Percentiles rank a stretch among this genome's conserved stretches.
Conservation (phyloP, 768 basidiomycete species). For the Vishniacozyma victoriae region DNA sequence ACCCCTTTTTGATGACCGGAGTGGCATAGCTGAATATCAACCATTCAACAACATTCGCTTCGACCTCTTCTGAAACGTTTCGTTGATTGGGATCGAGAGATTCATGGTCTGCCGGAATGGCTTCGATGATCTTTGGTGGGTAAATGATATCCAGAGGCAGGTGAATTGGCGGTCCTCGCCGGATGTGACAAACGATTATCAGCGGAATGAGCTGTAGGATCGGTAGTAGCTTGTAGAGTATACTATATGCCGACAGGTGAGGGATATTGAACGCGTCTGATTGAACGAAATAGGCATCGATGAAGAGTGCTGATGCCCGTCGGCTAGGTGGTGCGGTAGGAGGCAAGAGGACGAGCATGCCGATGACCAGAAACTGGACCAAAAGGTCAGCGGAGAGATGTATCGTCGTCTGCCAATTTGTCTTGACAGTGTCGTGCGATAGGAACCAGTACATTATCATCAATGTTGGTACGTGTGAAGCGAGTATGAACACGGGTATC, state of each 20-base stretch:
- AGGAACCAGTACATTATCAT: constrained; percentile 55
- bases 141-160: constrained; percentile 71
- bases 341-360: constrained; percentile 29
- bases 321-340: constrained; percentile 26
- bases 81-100: constrained; percentile 52
- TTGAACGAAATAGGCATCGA: constrained; percentile 13
- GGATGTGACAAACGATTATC: constrained; percentile 50
- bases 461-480: constrained; percentile 40
- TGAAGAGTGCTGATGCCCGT: not conserved
- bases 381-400: constrained; percentile 54
- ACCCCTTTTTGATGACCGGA: constrained; percentile 76
- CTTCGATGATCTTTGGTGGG: constrained; percentile 48
- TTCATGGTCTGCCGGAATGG: constrained; percentile 16
- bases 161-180: constrained; percentile 67
- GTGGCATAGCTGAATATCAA: constrained; percentile 85
- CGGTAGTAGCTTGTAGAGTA: constrained; percentile 20
- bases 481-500: constrained; percentile 24
- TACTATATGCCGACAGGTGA: constrained; percentile 1
- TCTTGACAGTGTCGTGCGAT: constrained; percentile 48
- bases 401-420: constrained; percentile 53
- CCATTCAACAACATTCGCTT: constrained; percentile 48
- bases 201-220: constrained; percentile 44
- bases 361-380: constrained; percentile 27
- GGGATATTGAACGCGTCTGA: constrained; percentile 5
- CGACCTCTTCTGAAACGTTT: constrained; percentile 64